Conservation (phyloP, 768 basidiomycete genomes). For the Termitomyces sp. region DNA sequence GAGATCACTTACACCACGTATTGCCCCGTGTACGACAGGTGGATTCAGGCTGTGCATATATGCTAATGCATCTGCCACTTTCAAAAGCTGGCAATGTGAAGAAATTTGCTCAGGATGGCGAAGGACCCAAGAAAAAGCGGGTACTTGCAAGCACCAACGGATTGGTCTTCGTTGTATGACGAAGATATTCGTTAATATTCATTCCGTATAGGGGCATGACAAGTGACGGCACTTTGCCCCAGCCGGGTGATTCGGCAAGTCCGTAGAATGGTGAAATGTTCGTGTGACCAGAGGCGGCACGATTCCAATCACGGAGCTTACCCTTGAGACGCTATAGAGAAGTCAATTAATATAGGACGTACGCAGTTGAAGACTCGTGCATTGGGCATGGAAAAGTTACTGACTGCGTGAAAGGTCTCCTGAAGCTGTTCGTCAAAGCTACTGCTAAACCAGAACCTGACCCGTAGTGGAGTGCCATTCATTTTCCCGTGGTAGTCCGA, state of each 20-base stretch:
- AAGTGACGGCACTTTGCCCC: constrained; percentile 10
- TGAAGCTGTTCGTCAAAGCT: not conserved
- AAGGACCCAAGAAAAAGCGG: not conserved
- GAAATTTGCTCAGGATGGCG: not conserved
- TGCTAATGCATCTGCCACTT: constrained; percentile 19
- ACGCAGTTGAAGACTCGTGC: not conserved
- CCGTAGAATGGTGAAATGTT: constrained; percentile 16
- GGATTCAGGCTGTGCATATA: constrained; percentile 21
- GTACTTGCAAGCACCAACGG: constrained; percentile 7
- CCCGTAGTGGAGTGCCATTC: not conserved
- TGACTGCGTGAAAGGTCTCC: constrained; percentile 3
- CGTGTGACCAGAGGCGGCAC: constrained; percentile 7
- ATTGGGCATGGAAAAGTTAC: not conserved
- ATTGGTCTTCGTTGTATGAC: constrained; percentile 1
- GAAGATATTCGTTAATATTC: constrained; percentile 13
- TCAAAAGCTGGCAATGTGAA: constrained; percentile 9
- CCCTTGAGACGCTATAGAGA: constrained; percentile 4
- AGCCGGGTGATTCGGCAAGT: constrained; percentile 2
- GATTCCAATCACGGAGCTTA: constrained; percentile 15
- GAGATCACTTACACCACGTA: constrained; percentile 21
- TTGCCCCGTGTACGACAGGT: constrained; percentile 22
- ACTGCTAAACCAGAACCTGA: constrained; percentile 14
- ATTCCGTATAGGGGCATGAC: constrained; percentile 10
- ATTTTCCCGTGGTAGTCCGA: constrained; percentile 8
- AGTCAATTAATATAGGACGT: not conserved